phyloP scores from a whole-genome alignment of 441 rosid species.

The Populus hybrid region DNA sequence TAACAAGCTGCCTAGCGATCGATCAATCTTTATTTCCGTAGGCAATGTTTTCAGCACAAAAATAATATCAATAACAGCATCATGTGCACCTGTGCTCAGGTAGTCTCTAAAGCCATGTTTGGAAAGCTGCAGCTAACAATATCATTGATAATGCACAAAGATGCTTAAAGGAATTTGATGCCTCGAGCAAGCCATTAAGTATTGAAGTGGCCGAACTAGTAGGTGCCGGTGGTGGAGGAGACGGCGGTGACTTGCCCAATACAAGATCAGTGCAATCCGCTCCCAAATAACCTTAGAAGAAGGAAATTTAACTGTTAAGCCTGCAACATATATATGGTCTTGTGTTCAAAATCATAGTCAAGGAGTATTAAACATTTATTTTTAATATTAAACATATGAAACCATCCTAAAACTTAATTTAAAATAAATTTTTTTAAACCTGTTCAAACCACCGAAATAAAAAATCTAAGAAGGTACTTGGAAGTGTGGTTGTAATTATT shows the following conservation, averaged over 20 bases:
- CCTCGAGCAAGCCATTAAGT: background rate
- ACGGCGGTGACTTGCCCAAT: slow-evolving; percentile 1
- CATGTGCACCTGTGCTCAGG: background rate
- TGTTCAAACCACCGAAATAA: too few relatives aligned
- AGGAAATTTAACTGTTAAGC: background rate
- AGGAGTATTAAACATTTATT: background rate
- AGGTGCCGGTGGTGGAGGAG: background rate
- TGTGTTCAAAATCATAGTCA: background rate
- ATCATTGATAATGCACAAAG: background rate
- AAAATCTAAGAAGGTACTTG: too few relatives aligned
- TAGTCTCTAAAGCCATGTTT: slow-evolving; percentile 4
- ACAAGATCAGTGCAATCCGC: slow-evolving; percentile 28
- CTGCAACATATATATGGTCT: background rate
- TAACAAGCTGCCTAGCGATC: background rate
- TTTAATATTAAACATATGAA: too few relatives aligned
- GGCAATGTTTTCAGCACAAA: background rate
- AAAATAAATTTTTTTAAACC: too few relatives aligned
- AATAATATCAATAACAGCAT: too few relatives aligned
- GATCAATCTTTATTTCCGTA: background rate
- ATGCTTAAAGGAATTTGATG: slow-evolving; percentile 6
- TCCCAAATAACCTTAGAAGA: slow-evolving; percentile 31
- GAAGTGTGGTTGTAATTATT: too few relatives aligned
- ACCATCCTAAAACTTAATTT: too few relatives aligned
- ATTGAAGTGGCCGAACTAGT: slow-evolving; percentile 1
- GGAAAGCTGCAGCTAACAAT: slow-evolving; percentile 13